Base-by-base conservation (phyloP, 495 filamentous ascomycete genomes). In the Sporormia fimetaria region DNA sequence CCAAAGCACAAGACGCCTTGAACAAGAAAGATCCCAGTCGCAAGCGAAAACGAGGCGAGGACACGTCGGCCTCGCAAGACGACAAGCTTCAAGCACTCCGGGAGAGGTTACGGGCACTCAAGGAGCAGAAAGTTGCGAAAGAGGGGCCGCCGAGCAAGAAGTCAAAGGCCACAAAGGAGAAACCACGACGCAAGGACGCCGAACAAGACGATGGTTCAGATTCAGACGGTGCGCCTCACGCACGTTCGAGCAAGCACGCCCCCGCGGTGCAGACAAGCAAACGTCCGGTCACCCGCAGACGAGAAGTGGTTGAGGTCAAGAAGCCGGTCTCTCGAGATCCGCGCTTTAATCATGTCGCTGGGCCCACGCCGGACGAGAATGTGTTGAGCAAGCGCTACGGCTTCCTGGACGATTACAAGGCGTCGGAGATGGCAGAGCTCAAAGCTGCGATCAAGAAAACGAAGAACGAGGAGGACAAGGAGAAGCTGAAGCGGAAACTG, bases 391-490 rank as follows among this genome's bases (percentile, higher is more conserved):
- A 73, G 34, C 79, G 79, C 18, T 98, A 96, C 63, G 63, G 71
- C 0, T 98, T 98, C 62, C 64, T 98, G 16, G 76, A 88, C 44
- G 80, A 80, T 36, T 98, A 96, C 66, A 71, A 78, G 14, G 73
- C 75, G 9, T 65, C 71, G 16, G 90, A 98, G 62, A 76, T 94
- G 52, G 73, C 71, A 48, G 68, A 80, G 42, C 60, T 98, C 21
- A 75, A 75, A 54, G 66, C 58, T 15, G 68, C 75, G 15, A 65
- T 86, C 52, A 68, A 66, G 47, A 75, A 73, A 64, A 73, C 75
- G 2, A 82, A 78, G 63, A 76, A 83, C 55, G 55, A 68, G 28
- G 56, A 53, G 2, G 66, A 69, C 29, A 76, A 74, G 52, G 81
- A 83, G 49, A 67, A 64, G 44, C 60, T 94, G 39, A 78, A 81